These are phyloP conservation scores for Plasmopara halstedii DNA, from an alignment of 352 stramenopile species.

Conservation along the genomic window DNA sequence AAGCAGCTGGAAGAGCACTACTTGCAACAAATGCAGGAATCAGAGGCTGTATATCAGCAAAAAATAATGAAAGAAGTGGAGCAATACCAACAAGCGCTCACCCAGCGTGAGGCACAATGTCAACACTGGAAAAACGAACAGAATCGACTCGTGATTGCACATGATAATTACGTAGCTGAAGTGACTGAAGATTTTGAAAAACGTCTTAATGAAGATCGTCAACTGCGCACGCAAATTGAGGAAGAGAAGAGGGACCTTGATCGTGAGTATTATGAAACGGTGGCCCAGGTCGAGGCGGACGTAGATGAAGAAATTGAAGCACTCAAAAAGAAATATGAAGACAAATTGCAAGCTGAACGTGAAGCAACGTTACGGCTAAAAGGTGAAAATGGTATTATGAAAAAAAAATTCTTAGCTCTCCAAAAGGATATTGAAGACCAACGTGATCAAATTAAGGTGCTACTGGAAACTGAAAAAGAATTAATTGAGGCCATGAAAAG, in stretches of 20 bases:
- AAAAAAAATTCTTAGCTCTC: constrained; percentile 87
- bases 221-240: constrained; percentile 73
- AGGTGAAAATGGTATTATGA: constrained; percentile 92
- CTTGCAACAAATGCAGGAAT: constrained; percentile 86
- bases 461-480: constrained; percentile 86
- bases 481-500: constrained; percentile 79
- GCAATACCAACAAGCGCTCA: constrained; percentile 81
- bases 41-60: constrained; percentile 86
- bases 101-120: constrained; percentile 80
- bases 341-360: constrained; percentile 77
- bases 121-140: constrained; percentile 65
- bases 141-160: constrained; percentile 45
- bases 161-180: constrained; percentile 81
- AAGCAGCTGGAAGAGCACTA: constrained; percentile 90
- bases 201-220: constrained; percentile 82
- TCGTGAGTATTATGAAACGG: constrained; percentile 69
- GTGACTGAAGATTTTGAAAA: constrained; percentile 89
- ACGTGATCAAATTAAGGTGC: constrained; percentile 80
- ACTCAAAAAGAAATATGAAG: constrained; percentile 83
- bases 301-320: constrained; percentile 84
- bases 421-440: constrained; percentile 91
- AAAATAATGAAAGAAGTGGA: constrained; percentile 92
- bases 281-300: constrained; percentile 75
- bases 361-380: constrained; percentile 88
- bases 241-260: constrained; percentile 81